These are phyloP conservation scores for Boletus albobrunnescens DNA, from an alignment of 1,284 basidiomycete genomes.

Conservation along the genomic window DNA sequence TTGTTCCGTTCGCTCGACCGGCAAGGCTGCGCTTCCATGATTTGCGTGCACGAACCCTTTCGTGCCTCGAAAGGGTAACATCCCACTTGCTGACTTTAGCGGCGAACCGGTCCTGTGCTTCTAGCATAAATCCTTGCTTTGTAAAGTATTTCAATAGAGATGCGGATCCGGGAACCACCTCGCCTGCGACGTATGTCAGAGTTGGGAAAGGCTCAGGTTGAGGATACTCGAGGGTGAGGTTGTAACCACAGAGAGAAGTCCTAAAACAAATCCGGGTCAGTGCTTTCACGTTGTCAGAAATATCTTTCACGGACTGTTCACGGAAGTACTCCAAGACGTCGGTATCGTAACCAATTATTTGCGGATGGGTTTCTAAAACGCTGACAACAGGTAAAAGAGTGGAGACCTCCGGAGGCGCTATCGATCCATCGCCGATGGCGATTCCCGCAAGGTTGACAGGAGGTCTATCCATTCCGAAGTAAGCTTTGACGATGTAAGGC, in stretches of 20 bases:
- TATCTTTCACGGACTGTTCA: not conserved
- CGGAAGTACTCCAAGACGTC: not conserved
- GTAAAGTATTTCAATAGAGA: too few relatives aligned
- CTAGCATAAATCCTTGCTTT: not conserved
- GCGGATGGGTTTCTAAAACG: not conserved
- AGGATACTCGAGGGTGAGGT: not conserved
- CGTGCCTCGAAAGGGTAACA: not conserved
- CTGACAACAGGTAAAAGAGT: not conserved
- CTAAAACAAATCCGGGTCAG: not conserved
- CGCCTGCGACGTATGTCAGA: not conserved
- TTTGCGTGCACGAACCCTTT: constrained; percentile 6
- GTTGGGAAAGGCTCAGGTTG: not conserved
- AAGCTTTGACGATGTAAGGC: not conserved
- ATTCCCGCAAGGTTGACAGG: not conserved
- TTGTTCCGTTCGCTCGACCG: constrained; percentile 43
- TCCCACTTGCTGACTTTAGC: not conserved
- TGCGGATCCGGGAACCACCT: too few relatives aligned
- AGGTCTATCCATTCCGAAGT: not conserved
- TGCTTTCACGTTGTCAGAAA: not conserved
- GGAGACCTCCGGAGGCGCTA: not conserved
- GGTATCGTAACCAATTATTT: not conserved
- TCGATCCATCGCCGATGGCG: not conserved
- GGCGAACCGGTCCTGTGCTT: not conserved
- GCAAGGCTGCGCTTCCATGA: constrained; percentile 44
- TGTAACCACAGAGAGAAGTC: not conserved